Evolutionary conservation across 2,329 filamentous ascomycete species (phyloP), one percentile per base, ranked within the genome.

Genomic region (Ophiostoma himal-ulmi): DNA sequence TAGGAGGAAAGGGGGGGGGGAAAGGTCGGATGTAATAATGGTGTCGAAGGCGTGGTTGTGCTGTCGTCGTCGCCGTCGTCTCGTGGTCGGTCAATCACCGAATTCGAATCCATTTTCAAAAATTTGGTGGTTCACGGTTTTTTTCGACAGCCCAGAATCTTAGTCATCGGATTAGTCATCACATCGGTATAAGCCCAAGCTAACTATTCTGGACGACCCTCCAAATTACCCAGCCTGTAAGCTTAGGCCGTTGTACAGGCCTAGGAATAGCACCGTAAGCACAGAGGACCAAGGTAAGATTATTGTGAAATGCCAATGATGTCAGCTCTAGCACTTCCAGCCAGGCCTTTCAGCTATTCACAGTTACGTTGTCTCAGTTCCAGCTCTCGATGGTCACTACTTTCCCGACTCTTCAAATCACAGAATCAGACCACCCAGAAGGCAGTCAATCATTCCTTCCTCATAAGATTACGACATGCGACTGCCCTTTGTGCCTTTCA

Each of bases 121-220:
- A 30, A 10, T 37, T 62, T 37, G 60, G 30, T 37, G 60, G 60
- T 37, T 37, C 22, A 17, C 48, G 52, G 30, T 57, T 62, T 62
- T 54, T 62, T 62, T 62, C 13, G 5, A 10, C 17, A 5, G 14
- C 52, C n/a, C 22, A 8, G 6, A 65, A 41, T 37, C 34, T 65
- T 65, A 65, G 62, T 65, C 62, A 65, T 20, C n/a, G 1, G 20
- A 37, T 65, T 65, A 65, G 36, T 65, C 62, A 65, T 65, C 36
- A 5, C 5, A 1, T 2, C 5, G 6, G 14, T 5, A 17, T 30
- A 13, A 60, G 5, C 11, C 11, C 57, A 34, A 30, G 30, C 26
- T 30, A 26, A 60, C 54, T 13, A 14, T 30, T 30, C 13, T 60
- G 5, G 54, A 14, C 54, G 10, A n/a, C 10, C 54, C n/a, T 26